A percentile compares a stretch with the other conserved stretches of the same genome.
These are phyloP conservation scores for Medicago ruthenica DNA, from an alignment of 306 rosid species.

Conservation along the genomic window DNA sequence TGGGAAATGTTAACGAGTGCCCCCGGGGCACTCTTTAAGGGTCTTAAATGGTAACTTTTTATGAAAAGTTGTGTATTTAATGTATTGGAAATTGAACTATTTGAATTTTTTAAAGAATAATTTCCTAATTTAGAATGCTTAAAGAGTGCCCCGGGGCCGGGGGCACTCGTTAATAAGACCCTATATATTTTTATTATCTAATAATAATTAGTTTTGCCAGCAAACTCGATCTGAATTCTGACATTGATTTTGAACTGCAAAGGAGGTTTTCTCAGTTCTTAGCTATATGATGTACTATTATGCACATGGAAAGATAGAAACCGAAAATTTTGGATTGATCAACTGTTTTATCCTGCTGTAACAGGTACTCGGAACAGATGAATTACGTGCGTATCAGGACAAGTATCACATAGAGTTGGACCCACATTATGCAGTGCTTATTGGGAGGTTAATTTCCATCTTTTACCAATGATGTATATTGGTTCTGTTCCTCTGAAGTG, in stretches of 20 bases:
- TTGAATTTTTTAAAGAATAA: no score
- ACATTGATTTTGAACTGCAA: conserved; percentile 7
- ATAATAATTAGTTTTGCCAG: neutral
- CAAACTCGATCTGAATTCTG: neutral
- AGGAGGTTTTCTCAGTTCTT: no score
- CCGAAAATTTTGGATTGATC: conserved; percentile 17
- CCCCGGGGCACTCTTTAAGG: no score
- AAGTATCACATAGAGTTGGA: conserved; percentile 82
- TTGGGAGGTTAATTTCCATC: conserved; percentile 69
- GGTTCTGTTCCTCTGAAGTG: neutral
- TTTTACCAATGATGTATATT: neutral
- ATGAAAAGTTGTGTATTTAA: no score
- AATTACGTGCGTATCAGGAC: conserved; percentile 64
- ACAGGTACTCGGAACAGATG: conserved; percentile 93
- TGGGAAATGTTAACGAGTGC: no score
- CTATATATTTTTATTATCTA: neutral
- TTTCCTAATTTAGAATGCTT: no score
- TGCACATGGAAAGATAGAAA: conserved; percentile 28
- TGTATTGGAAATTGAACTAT: no score
- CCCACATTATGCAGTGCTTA: conserved; percentile 72
- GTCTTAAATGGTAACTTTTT: no score
- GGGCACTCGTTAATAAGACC: no score
- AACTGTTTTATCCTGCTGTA: conserved; percentile 32
- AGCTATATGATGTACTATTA: neutral
- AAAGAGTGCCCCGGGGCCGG: no score